These are phyloP conservation scores for Hygrocybe punicea DNA, from an alignment of 768 basidiomycete species.

Conservation along the genomic window DNA sequence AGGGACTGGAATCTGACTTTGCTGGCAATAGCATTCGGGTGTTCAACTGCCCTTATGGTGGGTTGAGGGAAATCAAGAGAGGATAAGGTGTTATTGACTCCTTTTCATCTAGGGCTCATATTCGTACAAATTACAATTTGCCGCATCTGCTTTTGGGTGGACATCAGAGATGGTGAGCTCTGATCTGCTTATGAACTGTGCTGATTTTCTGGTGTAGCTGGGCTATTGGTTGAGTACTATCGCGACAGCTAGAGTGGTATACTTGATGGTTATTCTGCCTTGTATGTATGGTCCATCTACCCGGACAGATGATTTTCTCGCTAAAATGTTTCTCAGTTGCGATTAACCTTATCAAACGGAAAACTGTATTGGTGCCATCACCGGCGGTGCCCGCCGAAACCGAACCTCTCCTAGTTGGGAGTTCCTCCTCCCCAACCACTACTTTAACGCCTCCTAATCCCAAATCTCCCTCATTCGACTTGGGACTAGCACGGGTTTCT, in stretches of 20 bases:
- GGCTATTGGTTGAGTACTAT: slow-evolving; percentile 68
- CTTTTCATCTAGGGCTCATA: slow-evolving; percentile 47
- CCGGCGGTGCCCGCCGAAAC: slow-evolving; percentile 23
- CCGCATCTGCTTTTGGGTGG: slow-evolving; percentile 61
- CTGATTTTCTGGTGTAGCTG: slow-evolving; percentile 40
- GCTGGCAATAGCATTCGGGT: slow-evolving; percentile 51
- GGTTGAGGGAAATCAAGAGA: slow-evolving; percentile 3
- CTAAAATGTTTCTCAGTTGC: slow-evolving; percentile 37
- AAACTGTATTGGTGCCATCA: slow-evolving; percentile 27
- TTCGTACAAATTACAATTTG: slow-evolving; percentile 63
- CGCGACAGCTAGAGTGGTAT: slow-evolving; percentile 51
- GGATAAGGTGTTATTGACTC: neutral
- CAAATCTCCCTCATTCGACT: slow-evolving; percentile 59
- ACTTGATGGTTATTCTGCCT: slow-evolving; percentile 57
- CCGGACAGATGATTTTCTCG: neutral
- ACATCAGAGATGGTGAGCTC: slow-evolving; percentile 54
- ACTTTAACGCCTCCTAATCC: slow-evolving; percentile 8
- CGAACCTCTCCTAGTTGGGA: slow-evolving; percentile 34
- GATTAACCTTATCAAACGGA: slow-evolving; percentile 53
- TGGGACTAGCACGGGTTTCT: slow-evolving; percentile 63
- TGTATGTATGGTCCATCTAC: slow-evolving; percentile 38
- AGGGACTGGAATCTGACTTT: slow-evolving; percentile 67
- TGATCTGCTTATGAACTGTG: neutral
- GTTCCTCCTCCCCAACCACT: slow-evolving; percentile 10
- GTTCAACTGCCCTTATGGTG: slow-evolving; percentile 48